Percentiles rank a stretch among this genome's conserved stretches.
Evolutionary conservation across 495 filamentous ascomycete species (phyloP).

Genomic region (Podospora fimiseda): DNA sequence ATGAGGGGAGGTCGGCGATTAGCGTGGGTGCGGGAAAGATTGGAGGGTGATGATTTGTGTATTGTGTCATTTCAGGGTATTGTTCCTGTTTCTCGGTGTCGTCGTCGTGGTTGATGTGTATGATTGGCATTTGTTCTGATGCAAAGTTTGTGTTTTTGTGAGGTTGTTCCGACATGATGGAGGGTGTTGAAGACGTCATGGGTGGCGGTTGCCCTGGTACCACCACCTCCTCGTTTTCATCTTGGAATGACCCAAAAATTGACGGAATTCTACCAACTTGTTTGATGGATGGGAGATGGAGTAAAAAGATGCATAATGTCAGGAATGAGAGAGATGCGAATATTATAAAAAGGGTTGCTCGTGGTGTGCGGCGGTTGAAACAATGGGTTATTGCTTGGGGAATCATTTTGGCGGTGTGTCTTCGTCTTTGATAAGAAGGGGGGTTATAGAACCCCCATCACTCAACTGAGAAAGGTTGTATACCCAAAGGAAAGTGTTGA

Average conservation of each 20-base stretch:
- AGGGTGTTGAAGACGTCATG: conserved; percentile 4
- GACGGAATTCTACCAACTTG: neutral
- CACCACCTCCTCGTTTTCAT: neutral
- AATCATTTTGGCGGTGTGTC: neutral
- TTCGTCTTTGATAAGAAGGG: neutral
- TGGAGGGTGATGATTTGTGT: conserved; percentile 22
- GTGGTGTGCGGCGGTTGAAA: neutral
- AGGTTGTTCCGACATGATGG: neutral
- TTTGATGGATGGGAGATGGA: conserved; percentile 1
- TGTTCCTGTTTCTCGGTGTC: neutral
- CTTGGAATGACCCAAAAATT: neutral
- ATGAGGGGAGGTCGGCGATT: conserved; percentile 29
- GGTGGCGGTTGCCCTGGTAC: neutral
- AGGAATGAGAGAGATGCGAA: conserved; percentile 6
- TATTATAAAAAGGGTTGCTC: neutral
- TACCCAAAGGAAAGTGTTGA: neutral
- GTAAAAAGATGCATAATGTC: conserved; percentile 9
- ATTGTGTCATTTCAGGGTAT: conserved; percentile 1
- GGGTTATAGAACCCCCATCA: conserved; percentile 2
- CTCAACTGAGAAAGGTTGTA: neutral
- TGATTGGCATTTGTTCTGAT: neutral
- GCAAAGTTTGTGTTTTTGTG: neutral
- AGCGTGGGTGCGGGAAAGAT: conserved; percentile 27
- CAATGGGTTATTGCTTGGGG: neutral
- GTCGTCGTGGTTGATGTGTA: conserved; percentile 1